phyloP scores from a whole-genome alignment of 345 rosid genomes.

The Populus alba region DNA sequence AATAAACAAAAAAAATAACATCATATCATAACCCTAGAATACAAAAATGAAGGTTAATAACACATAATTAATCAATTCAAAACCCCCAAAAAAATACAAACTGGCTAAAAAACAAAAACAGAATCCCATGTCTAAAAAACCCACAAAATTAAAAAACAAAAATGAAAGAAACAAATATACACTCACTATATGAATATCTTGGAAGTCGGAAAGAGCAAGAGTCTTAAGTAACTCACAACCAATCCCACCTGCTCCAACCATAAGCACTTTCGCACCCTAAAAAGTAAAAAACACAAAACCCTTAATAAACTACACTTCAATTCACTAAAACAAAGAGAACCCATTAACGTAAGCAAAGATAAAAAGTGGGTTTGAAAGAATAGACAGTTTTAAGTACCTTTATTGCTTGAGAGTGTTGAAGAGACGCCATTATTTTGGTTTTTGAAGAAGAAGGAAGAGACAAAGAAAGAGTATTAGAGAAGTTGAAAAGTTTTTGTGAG shows the following conservation, averaged over 20 bases:
- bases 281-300: conserved; percentile 16
- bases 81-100: neutral
- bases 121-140: neutral
- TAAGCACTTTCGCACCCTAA: conserved; percentile 91
- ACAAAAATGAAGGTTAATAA: neutral
- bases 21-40: neutral
- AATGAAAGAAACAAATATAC: neutral
- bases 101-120: neutral
- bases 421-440: conserved; percentile 44
- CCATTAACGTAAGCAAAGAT: neutral
- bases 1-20: neutral
- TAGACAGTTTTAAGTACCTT: conserved; percentile 39
- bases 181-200: conserved; percentile 92
- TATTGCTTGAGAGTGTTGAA: conserved; percentile 43
- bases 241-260: conserved; percentile 99
- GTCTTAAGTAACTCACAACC: conserved; percentile 98
- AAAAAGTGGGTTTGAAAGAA: neutral
- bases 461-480: neutral
- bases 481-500: neutral
- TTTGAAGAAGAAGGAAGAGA: neutral
- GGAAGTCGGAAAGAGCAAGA: conserved; percentile 88
- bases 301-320: neutral
- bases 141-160: neutral
- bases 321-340: neutral
- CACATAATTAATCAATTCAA: neutral